Percentiles rank a stretch among this genome's conserved stretches.
These are phyloP conservation scores for Monosporozyma solicola DNA, from an alignment of 805 yeast species.

Conservation along the genomic window DNA sequence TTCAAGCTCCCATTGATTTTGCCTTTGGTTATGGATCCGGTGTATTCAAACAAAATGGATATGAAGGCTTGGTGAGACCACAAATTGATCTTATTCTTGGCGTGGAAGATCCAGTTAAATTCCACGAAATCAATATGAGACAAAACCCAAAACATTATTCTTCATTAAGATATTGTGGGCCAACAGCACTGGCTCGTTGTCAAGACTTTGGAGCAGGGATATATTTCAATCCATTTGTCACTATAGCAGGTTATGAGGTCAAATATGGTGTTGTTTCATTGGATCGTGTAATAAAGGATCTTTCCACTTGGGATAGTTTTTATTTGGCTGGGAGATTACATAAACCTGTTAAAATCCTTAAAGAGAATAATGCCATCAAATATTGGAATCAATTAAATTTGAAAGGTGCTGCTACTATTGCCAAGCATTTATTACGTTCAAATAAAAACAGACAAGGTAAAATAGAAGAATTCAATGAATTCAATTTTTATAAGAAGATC, in stretches of 20 bases:
- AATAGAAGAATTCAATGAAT: conserved; percentile 41
- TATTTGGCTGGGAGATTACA: conserved; percentile 90
- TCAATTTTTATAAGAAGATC: conserved; percentile 64
- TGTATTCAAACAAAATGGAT: conserved; percentile 70
- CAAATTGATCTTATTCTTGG: conserved; percentile 84
- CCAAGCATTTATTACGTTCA: conserved; percentile 27
- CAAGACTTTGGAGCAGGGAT: conserved; percentile 81
- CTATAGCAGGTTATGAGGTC: conserved; percentile 47
- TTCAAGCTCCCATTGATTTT: conserved; percentile 63
- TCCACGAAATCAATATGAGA: conserved; percentile 66
- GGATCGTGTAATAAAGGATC: conserved; percentile 52
- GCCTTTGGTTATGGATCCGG: conserved; percentile 96
- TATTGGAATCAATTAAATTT: conserved; percentile 70
- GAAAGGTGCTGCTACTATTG: conserved; percentile 64
- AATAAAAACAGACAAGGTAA: conserved; percentile 15
- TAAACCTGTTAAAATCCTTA: conserved; percentile 76
- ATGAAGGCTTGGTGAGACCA: conserved; percentile 35
- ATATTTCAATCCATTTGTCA: conserved; percentile 85
- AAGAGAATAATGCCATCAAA: conserved; percentile 53
- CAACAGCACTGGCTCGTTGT: conserved; percentile 45
- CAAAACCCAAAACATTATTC: conserved; percentile 76
- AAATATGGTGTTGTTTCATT: conserved; percentile 83
- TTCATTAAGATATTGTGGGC: conserved; percentile 48
- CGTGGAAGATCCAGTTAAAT: conserved; percentile 62
- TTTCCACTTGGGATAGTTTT: conserved; percentile 76